These are phyloP conservation scores for Paraphaeosphaeria minitans DNA, from an alignment of 2,329 filamentous ascomycete genomes.

Conservation along the genomic window DNA sequence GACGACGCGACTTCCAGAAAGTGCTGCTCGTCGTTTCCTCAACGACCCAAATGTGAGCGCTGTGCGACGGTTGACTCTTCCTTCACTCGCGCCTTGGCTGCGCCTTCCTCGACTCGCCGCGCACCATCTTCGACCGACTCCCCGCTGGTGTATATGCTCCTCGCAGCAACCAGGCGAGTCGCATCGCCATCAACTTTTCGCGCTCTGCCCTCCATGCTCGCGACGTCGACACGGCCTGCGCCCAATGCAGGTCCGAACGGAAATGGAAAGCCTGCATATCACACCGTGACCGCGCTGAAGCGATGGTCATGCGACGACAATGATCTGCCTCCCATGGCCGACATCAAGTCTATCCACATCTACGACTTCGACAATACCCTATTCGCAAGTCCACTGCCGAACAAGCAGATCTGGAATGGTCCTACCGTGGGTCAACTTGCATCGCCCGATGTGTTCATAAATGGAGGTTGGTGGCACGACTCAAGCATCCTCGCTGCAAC, in stretches of 20 bases:
- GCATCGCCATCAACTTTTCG: slow-evolving; percentile 22
- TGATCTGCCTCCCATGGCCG: slow-evolving; percentile 71
- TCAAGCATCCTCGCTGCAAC: slow-evolving; percentile 82
- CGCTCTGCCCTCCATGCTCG: slow-evolving; percentile 39
- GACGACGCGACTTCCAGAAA: slow-evolving; percentile 15
- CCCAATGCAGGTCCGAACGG: slow-evolving; percentile 32
- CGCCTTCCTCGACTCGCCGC: not conserved
- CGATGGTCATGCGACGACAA: slow-evolving; percentile 82
- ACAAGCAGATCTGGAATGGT: slow-evolving; percentile 83
- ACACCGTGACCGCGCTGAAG: slow-evolving; percentile 75
- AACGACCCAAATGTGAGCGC: slow-evolving; percentile 5
- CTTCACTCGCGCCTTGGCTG: not conserved
- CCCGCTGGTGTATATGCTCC: slow-evolving; percentile 29
- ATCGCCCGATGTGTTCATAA: slow-evolving; percentile 74
- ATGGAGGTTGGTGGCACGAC: slow-evolving; percentile 98
- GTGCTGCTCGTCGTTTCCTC: not conserved
- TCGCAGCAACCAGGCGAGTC: slow-evolving; percentile 25
- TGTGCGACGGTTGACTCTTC: not conserved
- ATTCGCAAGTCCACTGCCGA: slow-evolving; percentile 89
- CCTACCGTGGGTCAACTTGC: slow-evolving; percentile 78
- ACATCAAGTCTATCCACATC: slow-evolving; percentile 81
- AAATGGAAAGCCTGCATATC: slow-evolving; percentile 35
- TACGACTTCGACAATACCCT: slow-evolving; percentile 99
- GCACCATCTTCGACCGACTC: not conserved
- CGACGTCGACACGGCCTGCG: slow-evolving; percentile 36